Conservation (phyloP, 2,329 filamentous ascomycete genomes). For the Penicillium vulpinum region DNA sequence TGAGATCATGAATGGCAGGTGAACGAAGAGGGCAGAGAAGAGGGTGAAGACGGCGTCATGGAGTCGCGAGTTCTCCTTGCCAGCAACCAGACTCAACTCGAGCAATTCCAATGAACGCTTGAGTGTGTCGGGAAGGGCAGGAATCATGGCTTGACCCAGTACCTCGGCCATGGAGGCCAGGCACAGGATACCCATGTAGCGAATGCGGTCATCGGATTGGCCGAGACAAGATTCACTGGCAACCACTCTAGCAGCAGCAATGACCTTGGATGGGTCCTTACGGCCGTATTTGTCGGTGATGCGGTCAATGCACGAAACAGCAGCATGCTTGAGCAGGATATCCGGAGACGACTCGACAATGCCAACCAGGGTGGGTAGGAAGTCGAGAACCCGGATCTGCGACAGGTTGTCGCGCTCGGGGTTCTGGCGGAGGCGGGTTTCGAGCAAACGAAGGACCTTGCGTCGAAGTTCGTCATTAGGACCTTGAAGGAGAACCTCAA, state of each 20-base stretch:
- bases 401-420: constrained; percentile 68
- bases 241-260: constrained; percentile 73
- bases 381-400: constrained; percentile 70
- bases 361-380: constrained; percentile 74
- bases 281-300: constrained; percentile 95
- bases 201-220: constrained; percentile 69
- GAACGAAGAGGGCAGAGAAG: constrained; percentile 73
- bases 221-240: constrained; percentile 75
- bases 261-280: constrained; percentile 76
- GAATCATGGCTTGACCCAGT: constrained; percentile 79
- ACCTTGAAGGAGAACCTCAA: constrained; percentile 76
- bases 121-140: constrained; percentile 74
- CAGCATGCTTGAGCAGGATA: constrained; percentile 76
- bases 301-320: constrained; percentile 85
- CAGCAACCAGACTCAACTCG: constrained; percentile 58
- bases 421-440: constrained; percentile 73
- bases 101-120: constrained; percentile 72
- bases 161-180: constrained; percentile 88
- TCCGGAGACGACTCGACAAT: constrained; percentile 74
- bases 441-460: constrained; percentile 78
- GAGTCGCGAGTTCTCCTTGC: constrained; percentile 60
- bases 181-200: constrained; percentile 82
- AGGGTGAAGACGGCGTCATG: constrained; percentile 83
- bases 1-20: constrained; percentile 87
- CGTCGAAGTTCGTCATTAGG: constrained; percentile 73